phyloP scores from a whole-genome alignment of 257 asterid species.

The Leonotis leonurus region DNA sequence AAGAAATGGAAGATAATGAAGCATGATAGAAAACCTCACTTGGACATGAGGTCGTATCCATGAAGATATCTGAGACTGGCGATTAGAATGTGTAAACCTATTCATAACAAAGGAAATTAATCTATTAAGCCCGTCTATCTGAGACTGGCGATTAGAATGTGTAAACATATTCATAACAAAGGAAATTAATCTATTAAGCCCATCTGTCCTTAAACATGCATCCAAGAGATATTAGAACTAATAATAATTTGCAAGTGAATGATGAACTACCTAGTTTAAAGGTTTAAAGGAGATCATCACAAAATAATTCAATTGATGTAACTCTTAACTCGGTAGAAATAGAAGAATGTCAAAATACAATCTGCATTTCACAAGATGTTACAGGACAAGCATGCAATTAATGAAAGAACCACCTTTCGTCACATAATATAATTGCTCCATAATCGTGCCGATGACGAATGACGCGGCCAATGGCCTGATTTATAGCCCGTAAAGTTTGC shows the following conservation, averaged over 20 bases:
- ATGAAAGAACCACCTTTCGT: slow-evolving; percentile 59
- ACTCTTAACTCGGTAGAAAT: slow-evolving; percentile 1
- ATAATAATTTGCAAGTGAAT: neutral
- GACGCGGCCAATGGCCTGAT: slow-evolving; percentile 99
- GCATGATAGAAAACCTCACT: slow-evolving; percentile 43
- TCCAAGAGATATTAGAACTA: no score
- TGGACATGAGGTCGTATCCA: slow-evolving; percentile 92
- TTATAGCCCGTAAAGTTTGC: slow-evolving; percentile 92
- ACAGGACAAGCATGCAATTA: slow-evolving; percentile 1
- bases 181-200: neutral
- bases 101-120: slow-evolving; percentile 12
- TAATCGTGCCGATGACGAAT: slow-evolving; percentile 96
- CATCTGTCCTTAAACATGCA: neutral
- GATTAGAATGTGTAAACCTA: slow-evolving; percentile 66
- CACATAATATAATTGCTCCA: slow-evolving; percentile 94
- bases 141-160: slow-evolving; percentile 65
- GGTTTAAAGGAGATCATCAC: neutral
- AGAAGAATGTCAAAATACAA: slow-evolving; percentile 1
- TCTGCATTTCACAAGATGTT: neutral
- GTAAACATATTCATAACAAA: slow-evolving; percentile 48
- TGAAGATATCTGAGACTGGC: slow-evolving; percentile 74
- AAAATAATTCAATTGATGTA: no score
- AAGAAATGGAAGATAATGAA: neutral
- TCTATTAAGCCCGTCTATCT: slow-evolving; percentile 28
- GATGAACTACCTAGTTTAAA: neutral